Evolutionary conservation across 139 green algal species (phyloP).

Genomic region (Volvox reticuliferus): DNA sequence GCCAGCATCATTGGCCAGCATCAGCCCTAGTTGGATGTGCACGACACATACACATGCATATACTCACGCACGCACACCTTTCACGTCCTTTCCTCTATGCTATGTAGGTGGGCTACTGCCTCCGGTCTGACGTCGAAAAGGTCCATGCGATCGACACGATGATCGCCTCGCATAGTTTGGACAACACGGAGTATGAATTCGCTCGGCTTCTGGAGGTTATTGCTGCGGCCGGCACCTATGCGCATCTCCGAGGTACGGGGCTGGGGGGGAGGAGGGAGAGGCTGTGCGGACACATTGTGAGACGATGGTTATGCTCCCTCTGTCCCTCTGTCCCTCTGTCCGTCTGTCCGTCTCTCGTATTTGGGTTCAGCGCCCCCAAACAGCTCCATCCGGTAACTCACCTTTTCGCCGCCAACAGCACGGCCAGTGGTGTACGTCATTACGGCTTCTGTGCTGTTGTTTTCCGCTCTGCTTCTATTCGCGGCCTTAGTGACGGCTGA

Average conservation of each 20-base stretch:
- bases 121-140: conserved; percentile 12
- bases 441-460: too few relatives aligned
- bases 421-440: too few relatives aligned
- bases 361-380: too few relatives aligned
- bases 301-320: background rate
- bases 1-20: too few relatives aligned
- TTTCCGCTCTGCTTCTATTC: too few relatives aligned
- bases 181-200: conserved; percentile 82
- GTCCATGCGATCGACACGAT: conserved; percentile 3
- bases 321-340: background rate
- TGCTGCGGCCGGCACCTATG: conserved; percentile 49
- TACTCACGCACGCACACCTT: too few relatives aligned
- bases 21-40: too few relatives aligned
- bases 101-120: conserved; percentile 40
- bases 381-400: too few relatives aligned
- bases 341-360: background rate
- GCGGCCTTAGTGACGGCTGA: too few relatives aligned
- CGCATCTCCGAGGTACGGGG: conserved; percentile 10
- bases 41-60: too few relatives aligned
- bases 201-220: conserved; percentile 72
- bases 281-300: background rate
- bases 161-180: conserved; percentile 53
- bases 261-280: background rate
- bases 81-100: too few relatives aligned
- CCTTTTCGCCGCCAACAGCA: too few relatives aligned